Conservation (phyloP, 2,329 filamentous ascomycete genomes). For the Penicillium sp. region DNA sequence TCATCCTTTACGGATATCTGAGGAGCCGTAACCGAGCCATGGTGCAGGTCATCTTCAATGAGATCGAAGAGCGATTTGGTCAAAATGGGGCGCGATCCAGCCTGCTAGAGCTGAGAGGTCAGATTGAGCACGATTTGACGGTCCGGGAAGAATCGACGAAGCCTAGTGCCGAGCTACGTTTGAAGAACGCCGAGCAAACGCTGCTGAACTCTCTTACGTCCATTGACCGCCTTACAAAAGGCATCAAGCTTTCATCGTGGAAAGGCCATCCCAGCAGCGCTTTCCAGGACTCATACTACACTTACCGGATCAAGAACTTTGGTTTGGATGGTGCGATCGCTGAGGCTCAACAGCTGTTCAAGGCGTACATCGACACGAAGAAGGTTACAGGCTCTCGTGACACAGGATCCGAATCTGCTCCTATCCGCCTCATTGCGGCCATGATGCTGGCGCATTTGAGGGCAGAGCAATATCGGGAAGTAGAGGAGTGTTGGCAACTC, state of each 20-base stretch:
- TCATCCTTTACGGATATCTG: conserved; percentile 54
- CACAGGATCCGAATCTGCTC: conserved; percentile 40
- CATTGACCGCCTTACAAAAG: conserved; percentile 37
- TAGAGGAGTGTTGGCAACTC: conserved; percentile 67
- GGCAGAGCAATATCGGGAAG: conserved; percentile 59
- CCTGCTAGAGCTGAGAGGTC: conserved; percentile 38
- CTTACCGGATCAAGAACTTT: conserved; percentile 59
- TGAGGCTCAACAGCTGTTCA: conserved; percentile 58
- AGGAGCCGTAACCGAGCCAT: conserved; percentile 49
- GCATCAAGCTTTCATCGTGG: conserved; percentile 45
- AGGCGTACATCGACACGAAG: conserved; percentile 48
- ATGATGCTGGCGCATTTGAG: conserved; percentile 68
- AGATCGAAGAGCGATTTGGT: conserved; percentile 41
- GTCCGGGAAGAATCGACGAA: conserved; percentile 13
- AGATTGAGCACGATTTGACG: conserved; percentile 38
- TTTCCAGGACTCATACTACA: conserved; percentile 55
- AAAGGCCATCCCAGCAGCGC: conserved; percentile 46
- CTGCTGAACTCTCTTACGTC: conserved; percentile 38
- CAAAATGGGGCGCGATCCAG: conserved; percentile 35
- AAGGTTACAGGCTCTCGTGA: conserved; percentile 9
- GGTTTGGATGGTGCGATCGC: conserved; percentile 48
- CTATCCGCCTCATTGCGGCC: conserved; percentile 60
- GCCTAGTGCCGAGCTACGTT: conserved; percentile 20
- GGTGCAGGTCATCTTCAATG: conserved; percentile 54
- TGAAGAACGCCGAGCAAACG: conserved; percentile 39